phyloP scores from a whole-genome alignment of 2,329 filamentous ascomycete species.

The Trichophyton schoenleinii region DNA sequence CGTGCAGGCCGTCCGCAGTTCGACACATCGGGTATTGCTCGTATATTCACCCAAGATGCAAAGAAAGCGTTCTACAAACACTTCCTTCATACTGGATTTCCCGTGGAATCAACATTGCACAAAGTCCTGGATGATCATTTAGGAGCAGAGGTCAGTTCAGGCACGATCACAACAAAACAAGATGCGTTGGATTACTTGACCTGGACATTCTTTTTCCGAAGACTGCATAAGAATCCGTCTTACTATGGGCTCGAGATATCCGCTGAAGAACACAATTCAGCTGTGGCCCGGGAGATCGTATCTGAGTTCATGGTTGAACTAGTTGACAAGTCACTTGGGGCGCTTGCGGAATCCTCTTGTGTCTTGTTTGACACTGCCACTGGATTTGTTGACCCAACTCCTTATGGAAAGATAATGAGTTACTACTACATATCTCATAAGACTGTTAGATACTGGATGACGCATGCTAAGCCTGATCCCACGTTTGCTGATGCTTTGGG shows the following conservation, averaged over 20 bases:
- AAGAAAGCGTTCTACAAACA: constrained; percentile 99
- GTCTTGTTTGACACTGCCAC: constrained; percentile 64
- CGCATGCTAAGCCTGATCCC: constrained; percentile 60
- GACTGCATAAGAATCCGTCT: constrained; percentile 93
- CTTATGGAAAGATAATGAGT: constrained; percentile 95
- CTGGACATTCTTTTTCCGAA: constrained; percentile 98
- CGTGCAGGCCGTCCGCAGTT: constrained; percentile 93
- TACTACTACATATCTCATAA: constrained; percentile 97
- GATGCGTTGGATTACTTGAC: constrained; percentile 95
- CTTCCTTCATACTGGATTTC: constrained; percentile 94
- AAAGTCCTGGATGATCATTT: constrained; percentile 96
- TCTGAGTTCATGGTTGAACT: constrained; percentile 92
- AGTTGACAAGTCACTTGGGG: constrained; percentile 72
- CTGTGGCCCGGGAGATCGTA: constrained; percentile 70
- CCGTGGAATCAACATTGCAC: constrained; percentile 90
- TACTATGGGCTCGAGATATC: constrained; percentile 95
- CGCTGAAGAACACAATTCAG: constrained; percentile 79
- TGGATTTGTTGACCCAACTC: constrained; percentile 78
- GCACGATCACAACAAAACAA: constrained; percentile 86
- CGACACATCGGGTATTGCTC: constrained; percentile 85
- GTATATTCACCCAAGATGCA: constrained; percentile 92
- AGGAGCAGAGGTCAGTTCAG: constrained; percentile 84
- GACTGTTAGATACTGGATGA: constrained; percentile 75
- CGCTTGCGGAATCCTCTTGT: constrained; percentile 74
- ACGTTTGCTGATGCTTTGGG: constrained; percentile 70